Base-by-base conservation (phyloP, 1,284 basidiomycete genomes). In the Farysia itapuensis region DNA sequence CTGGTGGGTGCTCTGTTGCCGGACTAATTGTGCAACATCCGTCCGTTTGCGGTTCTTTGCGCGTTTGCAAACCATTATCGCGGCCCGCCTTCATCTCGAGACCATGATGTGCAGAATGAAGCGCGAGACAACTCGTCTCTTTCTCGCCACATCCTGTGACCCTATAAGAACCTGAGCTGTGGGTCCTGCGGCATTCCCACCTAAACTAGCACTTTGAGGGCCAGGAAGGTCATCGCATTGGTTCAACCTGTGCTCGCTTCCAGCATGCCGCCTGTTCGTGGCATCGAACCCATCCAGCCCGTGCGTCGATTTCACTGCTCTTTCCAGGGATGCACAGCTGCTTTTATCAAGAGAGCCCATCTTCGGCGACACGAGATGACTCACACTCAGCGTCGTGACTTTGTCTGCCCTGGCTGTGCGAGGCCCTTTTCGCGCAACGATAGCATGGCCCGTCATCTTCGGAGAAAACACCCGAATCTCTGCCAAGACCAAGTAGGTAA, bases 321-420 rank as follows among this genome's bases (percentile, higher is more conserved):
- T 0, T 43, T 51, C 9, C 35, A 39, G 13, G 47, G 51, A 40
- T 61, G 58, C 48, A 40, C 46, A 14, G 58, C 58, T n/a, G 45
- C 58, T 1, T 61, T 61, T 25, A 44, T 54, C 35, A 61, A 61
- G 37, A 49, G 58, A 13, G 58, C 58, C 4, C 58, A 61, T 30
- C 31, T 61, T 29, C 51, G 58, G 13, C 9, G 58, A 18, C 58
- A 61, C 41, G 51, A 61, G 40, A 56, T 61, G 58, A 61, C 58
- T 15, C 58, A 61, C 24, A 56, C 58, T 0, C 51, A 48, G 26
- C 15, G 51, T 11, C 47, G 58, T 12, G 58, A 61, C 33, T 61
- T 56, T 20, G 21, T n/a, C 32, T 61, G 58, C 23, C 51, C 47
- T 7, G 51, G 44, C 18, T 61, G 58, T 39, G 38, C 29, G 9